Base-by-base conservation (phyloP, 345 rosid genomes). In the Moringa oleifera region DNA sequence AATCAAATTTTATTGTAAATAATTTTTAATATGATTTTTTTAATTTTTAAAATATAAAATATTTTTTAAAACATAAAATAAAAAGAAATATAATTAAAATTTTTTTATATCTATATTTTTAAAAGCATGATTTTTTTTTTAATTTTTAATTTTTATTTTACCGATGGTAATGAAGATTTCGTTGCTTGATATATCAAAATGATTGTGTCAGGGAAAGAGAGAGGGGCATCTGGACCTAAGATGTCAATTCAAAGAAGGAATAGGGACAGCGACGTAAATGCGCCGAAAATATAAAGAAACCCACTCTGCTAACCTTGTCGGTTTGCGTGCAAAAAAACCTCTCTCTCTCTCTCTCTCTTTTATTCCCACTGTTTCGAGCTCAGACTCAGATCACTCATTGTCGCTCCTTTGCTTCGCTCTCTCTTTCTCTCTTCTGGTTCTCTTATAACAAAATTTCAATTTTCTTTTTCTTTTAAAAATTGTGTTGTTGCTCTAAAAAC, bases 281-380 rank as follows among this genome's bases (percentile, higher is more conserved):
- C 67, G 21, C 25, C 10, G 23, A 59, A 47, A 50, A 33, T 4
- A 36, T 6, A 55, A 47, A 51, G 36, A 59, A 72, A 70, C 71
- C 66, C 72, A 63, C 70, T 61, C 75, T 61, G 60, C 66, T 70
- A 70, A 62, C 68, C 68, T 82, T 85, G 90, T 87, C 92, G 91
- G 86, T 60, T 62, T 83, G 90, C 89, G 95, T 90, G 86, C 85
- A 77, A 75, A 73, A 73, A 41, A 76, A 80, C 72, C 76, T 68
- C 58, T 53, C 57, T 45, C 69, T 62, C 72, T 61, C 57, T 68
- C 62, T 69, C 57, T 36, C 63, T 65, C 52, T 71, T 73, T 28
- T 49, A 36, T 61, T 52, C 28, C 49, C 68, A 20, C 79, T 76
- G 69, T 77, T 69, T 64, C 58, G 28, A 66, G 77, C 76, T 75